Evolutionary conservation across 192 early-diverging fungal genomes (phyloP).

Genomic region (Entophlyctis luteolus): DNA sequence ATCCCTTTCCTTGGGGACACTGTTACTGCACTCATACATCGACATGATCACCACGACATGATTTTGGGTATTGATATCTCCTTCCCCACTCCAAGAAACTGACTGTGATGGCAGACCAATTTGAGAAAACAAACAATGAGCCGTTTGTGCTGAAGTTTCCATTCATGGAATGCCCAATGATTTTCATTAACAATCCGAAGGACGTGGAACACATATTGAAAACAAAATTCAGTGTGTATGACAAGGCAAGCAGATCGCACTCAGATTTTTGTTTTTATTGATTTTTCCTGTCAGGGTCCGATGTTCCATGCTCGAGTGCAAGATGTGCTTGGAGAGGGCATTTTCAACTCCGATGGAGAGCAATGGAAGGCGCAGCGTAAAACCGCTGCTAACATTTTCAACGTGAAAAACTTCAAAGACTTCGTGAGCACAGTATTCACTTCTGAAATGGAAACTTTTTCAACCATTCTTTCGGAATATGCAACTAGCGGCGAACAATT

Average conservation of each 20-base stretch:
- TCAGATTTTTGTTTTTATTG: background rate
- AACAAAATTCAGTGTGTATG: conserved; percentile 38
- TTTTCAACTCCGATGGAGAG: conserved; percentile 69
- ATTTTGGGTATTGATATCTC: background rate
- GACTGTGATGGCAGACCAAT: background rate
- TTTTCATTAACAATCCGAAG: conserved; percentile 27
- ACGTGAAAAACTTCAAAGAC: conserved; percentile 36
- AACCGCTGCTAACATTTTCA: conserved; percentile 44
- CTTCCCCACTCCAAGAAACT: background rate
- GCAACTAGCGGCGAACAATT: background rate
- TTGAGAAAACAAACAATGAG: background rate
- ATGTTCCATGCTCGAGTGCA: background rate
- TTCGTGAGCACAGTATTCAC: conserved; percentile 32
- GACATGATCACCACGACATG: conserved; percentile 1
- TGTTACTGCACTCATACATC: background rate
- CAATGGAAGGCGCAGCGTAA: conserved; percentile 62
- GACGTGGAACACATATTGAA: conserved; percentile 35
- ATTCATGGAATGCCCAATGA: background rate
- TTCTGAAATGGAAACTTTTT: conserved; percentile 19
- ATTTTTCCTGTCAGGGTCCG: background rate
- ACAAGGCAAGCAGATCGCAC: conserved; percentile 2
- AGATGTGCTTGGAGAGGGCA: conserved; percentile 54
- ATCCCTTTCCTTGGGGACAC: conserved; percentile 13
- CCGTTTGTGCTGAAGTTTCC: conserved; percentile 11
- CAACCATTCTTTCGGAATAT: conserved; percentile 9